Percentiles rank a stretch among this genome's conserved stretches.
phyloP scores from a whole-genome alignment of 164 flowering plant species.

The Dillenia turbinata region DNA sequence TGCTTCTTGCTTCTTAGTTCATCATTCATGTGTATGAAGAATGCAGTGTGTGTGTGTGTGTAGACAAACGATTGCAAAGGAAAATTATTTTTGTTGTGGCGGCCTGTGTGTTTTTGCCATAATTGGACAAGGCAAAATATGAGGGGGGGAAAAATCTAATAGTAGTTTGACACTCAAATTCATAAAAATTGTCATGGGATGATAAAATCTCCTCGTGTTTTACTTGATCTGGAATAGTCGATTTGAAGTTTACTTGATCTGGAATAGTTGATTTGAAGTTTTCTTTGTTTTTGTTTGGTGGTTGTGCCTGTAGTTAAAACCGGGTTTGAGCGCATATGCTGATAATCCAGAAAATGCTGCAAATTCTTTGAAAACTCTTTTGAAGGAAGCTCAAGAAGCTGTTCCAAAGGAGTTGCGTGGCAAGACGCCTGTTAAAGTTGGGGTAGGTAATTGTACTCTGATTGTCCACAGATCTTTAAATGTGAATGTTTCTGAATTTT shows the following conservation, averaged over 20 bases:
- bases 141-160: too few relatives aligned
- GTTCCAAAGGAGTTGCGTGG: conserved; percentile 58
- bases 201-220: too few relatives aligned
- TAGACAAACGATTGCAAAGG: too few relatives aligned
- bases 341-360: conserved; percentile 63
- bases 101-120: too few relatives aligned
- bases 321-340: conserved; percentile 80
- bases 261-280: neutral
- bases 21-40: too few relatives aligned
- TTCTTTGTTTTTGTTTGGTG: neutral
- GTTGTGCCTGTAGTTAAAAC: conserved; percentile 44
- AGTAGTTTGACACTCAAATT: too few relatives aligned
- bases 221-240: too few relatives aligned
- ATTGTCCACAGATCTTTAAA: neutral
- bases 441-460: conserved; percentile 44
- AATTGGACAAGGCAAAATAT: too few relatives aligned
- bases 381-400: conserved; percentile 57
- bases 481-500: neutral
- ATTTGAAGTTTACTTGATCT: neutral
- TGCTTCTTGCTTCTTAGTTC: too few relatives aligned
- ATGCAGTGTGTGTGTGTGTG: too few relatives aligned
- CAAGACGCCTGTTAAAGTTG: conserved; percentile 82
- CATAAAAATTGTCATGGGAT: too few relatives aligned
- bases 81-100: too few relatives aligned
- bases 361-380: conserved; percentile 51